Evolutionary conservation across 2,329 filamentous ascomycete genomes (phyloP), one percentile per base, ranked within the genome.

Genomic region (Fragosphaeria purpurea): DNA sequence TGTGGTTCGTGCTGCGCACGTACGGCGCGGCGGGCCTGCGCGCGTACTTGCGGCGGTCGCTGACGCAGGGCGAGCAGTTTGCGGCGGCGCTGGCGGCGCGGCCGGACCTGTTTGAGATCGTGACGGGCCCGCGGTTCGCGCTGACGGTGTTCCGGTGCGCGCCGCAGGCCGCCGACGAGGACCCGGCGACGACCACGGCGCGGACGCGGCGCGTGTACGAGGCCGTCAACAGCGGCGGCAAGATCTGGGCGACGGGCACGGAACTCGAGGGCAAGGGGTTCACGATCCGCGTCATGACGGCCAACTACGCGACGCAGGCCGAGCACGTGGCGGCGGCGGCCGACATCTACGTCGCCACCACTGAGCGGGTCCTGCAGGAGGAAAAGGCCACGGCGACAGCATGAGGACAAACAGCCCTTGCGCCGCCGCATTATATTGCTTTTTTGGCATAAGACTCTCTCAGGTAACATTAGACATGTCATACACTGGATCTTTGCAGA

Each of bases 1-100:
- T 95, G 56, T 97, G 91, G 91, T 96, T 96, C 63, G 89, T 97
- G 7, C 71, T 96, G 60, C 76, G 91, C 43, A 83, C 78, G 42
- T 95, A 89, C 62, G 91, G 91, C 0, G 58, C 56, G 47, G 73
- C 75, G 34, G 91, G 90, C 0, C n/a, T 97, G 61, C 82, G 82
- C 58, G 75, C 70, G 5, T 86, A 94, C 60, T 81, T 96, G 55
- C 73, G 80, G 37, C 78, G 79, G 41, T 83, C 85, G 32, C 70
- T 95, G 51, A 64, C 65, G 3, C 68, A 88, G 1, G 87, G 86
- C n/a, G 78, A 89, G 55, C 66, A 72, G 8, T 93, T 96, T 55
- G 77, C 80, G 4, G 68, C 63, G 0, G 70, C 86, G 41, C 62
- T 95, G 2, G 65, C 67, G 8, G 70, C 86, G 2, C 58, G 53